A percentile compares a stretch with the other conserved stretches of the same genome.
phyloP scores from a whole-genome alignment of 345 rosid genomes.

The Luvunga scandens region DNA sequence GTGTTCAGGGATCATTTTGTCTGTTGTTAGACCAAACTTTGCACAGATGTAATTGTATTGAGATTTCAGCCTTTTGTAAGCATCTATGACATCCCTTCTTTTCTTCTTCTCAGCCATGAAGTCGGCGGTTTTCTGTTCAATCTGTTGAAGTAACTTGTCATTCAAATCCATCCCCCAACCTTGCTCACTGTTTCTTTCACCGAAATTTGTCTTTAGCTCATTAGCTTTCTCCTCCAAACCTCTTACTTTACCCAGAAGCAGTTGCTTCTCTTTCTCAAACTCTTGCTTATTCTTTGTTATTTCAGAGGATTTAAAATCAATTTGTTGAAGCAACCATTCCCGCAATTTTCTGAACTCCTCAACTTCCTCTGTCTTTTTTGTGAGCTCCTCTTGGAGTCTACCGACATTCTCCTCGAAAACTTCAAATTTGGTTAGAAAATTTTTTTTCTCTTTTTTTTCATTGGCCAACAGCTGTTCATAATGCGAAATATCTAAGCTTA shows the following conservation, averaged over 20 bases:
- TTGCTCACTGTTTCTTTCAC: constrained; percentile 23
- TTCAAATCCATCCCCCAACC: constrained; percentile 28
- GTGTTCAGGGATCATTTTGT: constrained; percentile 31
- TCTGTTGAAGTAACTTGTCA: constrained; percentile 39
- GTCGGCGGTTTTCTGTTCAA: constrained; percentile 39
- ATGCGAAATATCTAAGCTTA: constrained; percentile 21
- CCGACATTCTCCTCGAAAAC: constrained; percentile 41
- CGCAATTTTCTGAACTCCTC: constrained; percentile 36
- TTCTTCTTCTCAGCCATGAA: constrained; percentile 48
- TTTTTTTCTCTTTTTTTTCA: constrained; percentile 40
- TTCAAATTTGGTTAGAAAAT: constrained; percentile 29
- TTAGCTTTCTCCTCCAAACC: constrained; percentile 41
- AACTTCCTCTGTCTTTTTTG: constrained; percentile 35
- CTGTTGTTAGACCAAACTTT: constrained; percentile 48
- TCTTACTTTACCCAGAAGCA: constrained; percentile 32
- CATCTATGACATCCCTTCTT: constrained; percentile 26
- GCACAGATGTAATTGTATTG: constrained; percentile 56
- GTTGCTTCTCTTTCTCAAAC: constrained; percentile 35
- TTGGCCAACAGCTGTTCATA: constrained; percentile 30
- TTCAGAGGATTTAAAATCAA: constrained; percentile 31
- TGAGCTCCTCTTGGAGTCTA: constrained; percentile 39
- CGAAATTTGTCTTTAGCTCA: constrained; percentile 31
- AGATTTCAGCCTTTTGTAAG: constrained; percentile 64
- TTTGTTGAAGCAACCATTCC: constrained; percentile 37
- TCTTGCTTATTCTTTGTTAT: constrained; percentile 34